These are phyloP conservation scores for Aspergillus quadrilineatus DNA, from an alignment of 2,329 filamentous ascomycete species.

Conservation along the genomic window DNA sequence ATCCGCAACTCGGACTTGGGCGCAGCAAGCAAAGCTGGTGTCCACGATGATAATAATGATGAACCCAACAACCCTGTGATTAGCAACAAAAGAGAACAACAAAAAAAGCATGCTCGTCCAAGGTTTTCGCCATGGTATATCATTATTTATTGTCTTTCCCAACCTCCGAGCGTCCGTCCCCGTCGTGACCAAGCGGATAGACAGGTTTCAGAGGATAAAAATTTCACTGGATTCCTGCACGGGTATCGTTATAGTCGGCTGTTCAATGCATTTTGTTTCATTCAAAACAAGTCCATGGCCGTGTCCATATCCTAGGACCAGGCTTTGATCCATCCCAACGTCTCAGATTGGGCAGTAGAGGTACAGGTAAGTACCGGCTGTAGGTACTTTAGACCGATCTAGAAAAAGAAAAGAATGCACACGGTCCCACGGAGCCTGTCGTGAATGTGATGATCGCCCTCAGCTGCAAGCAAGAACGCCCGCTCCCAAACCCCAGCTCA, in stretches of 20 bases:
- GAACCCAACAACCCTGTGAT: constrained; percentile 16
- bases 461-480: background rate
- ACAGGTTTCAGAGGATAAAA: constrained; percentile 3
- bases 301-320: background rate
- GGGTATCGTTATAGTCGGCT: constrained; percentile 5
- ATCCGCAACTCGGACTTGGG: constrained; percentile 10
- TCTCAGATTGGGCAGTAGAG: background rate
- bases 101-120: constrained; percentile 12
- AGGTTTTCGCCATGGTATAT: constrained; percentile 9
- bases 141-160: constrained; percentile 4
- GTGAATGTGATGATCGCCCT: background rate
- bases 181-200: constrained; percentile 3
- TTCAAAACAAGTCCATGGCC: background rate
- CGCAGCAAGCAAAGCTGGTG: constrained; percentile 8
- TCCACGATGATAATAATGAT: constrained; percentile 16
- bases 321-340: too few relatives aligned
- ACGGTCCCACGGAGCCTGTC: background rate
- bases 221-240: constrained; percentile 6
- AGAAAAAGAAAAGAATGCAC: background rate
- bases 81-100: constrained; percentile 11
- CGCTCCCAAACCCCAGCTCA: background rate
- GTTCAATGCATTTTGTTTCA: constrained; percentile 4
- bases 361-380: background rate
- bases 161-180: background rate
- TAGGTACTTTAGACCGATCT: background rate